Conservation (phyloP, 1,139 yeast species). For the Hyphopichia fennica region DNA sequence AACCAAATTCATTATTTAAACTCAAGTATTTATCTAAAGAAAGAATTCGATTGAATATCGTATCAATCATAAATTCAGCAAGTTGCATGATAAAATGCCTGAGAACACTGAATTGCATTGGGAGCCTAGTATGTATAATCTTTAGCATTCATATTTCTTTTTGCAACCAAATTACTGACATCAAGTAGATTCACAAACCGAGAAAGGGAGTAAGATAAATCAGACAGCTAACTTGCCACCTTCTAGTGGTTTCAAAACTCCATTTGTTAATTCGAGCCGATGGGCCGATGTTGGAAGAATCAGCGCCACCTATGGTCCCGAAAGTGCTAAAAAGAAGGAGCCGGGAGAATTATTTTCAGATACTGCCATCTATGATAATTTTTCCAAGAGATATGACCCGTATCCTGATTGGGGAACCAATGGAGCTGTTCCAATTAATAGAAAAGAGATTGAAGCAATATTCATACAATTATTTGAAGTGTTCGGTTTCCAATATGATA, state of each 20-base stretch:
- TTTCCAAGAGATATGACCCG: slow-evolving; percentile 44
- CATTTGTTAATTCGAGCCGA: slow-evolving; percentile 43
- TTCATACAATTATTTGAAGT: slow-evolving; percentile 51
- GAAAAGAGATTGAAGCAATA: slow-evolving; percentile 54
- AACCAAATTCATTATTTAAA: not conserved
- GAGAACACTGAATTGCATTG: not conserved
- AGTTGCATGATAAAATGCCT: not conserved
- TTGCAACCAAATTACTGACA: not conserved
- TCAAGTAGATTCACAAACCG: not conserved
- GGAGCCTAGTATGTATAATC: not conserved
- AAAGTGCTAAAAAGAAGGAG: slow-evolving; percentile 15
- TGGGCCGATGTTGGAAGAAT: slow-evolving; percentile 42
- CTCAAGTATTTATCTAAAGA: too few species aligned
- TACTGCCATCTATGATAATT: slow-evolving; percentile 37
- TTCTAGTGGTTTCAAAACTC: slow-evolving; percentile 45
- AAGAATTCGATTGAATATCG: too few species aligned
- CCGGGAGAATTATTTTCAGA: slow-evolving; percentile 39
- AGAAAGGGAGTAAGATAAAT: not conserved
- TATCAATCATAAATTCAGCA: too few species aligned
- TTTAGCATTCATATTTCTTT: not conserved
- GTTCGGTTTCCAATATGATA: slow-evolving; percentile 71
- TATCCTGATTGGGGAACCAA: slow-evolving; percentile 60
- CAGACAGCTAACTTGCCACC: slow-evolving; percentile 17
- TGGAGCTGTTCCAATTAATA: slow-evolving; percentile 55
- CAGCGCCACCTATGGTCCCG: slow-evolving; percentile 24